Evolutionary conservation across 208 protist genomes (phyloP), one percentile per base, ranked within the genome.

Genomic region (Naegleria lovaniensis): DNA sequence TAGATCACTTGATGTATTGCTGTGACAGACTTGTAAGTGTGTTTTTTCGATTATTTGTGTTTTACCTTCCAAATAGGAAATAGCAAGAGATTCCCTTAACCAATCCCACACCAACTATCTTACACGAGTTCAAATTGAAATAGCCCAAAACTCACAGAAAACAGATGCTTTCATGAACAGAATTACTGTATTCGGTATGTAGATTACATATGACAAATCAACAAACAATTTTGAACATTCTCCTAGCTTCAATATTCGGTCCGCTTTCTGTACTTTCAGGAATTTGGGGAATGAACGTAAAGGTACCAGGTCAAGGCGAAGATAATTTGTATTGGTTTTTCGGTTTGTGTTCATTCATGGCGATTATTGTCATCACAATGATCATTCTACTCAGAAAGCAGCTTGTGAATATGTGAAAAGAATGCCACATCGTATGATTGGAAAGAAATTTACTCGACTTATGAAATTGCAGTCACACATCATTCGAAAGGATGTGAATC

Each of bases 251-350:
- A 6, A 13, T 58, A 15, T n/a, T 55, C 1, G n/a, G 13, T 58
- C 84, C 84, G 39, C 22, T 38, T 16, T 16, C 41, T 38, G 29
- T 88, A 1, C 16, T 88, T 0, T n/a, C 25, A n/a, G 84, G 84
- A 19, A 19, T 88, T n/a, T 88, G 39, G 9, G 84, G 84, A 38
- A 88, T 88, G 84, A 88, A 88, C 55, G 43, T 88, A 19, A 19
- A 58, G 9, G 43, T 55, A 5, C 33, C 40, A 5, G 83, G 83
- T n/a, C 83, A 87, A 48, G 83, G 52, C 19, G 3, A 51, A 15
- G 41, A 87, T 11, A 4, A 2, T 1, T 41, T 87, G 41, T 87
- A 41, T 16, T 51, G 39, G 40, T 87, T 87, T 51, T 52, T 87
- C 15, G 83, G 83, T 52, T 51, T 87, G 25, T 87, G 15, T 22